Base-by-base conservation (phyloP, 1,139 yeast species). In the Hanseniaspora gamundiae region DNA sequence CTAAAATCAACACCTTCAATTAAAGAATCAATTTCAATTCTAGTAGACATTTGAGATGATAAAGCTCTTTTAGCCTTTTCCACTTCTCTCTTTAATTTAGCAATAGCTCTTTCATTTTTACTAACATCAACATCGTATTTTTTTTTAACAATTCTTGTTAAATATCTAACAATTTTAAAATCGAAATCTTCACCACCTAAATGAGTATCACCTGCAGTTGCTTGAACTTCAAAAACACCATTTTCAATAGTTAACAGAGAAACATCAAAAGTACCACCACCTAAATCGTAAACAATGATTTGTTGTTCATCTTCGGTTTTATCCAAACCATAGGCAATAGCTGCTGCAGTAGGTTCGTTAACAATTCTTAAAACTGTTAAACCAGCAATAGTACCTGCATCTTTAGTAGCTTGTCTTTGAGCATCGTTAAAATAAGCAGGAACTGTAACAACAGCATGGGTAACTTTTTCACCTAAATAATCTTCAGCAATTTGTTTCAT, bases 161-260 rank as follows among this genome's bases (percentile, higher is more conserved):
- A 82, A 71, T 86, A 86, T 69, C 81, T 80, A 55, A 87, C 88
- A 53, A 87, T 71, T 66, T 86, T 81, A 74, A 78, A 78, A 70
- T 87, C 96, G 61, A 87, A 87, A 73, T 87, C 96, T 73, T 86
- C 95, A 75, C 96, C 96, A 74, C 94, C 94, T 65, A 84, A 76
- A 67, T 85, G 94, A 59, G 95, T 84, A 67, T 84, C 94, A 78
- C 95, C 95, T 55, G 94, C 88, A 54, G 95, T 85, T 54, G 94
- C 86, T 73, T 83, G 76, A 56, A 87, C 96, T 68, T 88, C 94
- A 70, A 87, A 87, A 54, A 86, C 91, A 71, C 95, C 95, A 62
- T 85, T 86, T 62, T 87, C 91, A 65, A 85, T 84, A 57, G 86
- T 80, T 63, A 85, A 76, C 52, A 85, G 71, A 38, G 95, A 85